Evolutionary conservation across 2,329 filamentous ascomycete species (phyloP).

Genomic region (Xylaria polymorpha): DNA sequence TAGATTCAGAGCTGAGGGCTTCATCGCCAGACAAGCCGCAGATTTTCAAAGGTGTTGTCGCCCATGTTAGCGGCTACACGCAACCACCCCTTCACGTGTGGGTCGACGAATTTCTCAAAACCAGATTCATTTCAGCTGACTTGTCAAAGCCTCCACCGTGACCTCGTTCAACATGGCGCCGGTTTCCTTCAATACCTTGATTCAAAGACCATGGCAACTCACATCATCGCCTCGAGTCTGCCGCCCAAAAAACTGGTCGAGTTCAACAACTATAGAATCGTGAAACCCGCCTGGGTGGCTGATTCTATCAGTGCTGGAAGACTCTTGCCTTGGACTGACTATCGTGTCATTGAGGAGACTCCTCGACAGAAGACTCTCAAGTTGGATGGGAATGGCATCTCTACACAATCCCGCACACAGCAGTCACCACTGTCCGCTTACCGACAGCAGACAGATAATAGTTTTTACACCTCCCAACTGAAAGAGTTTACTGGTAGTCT

Average conservation of each 20-base stretch:
- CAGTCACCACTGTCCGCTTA: slow-evolving; percentile 69
- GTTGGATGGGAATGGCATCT: slow-evolving; percentile 69
- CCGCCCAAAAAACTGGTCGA: slow-evolving; percentile 94
- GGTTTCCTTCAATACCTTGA: slow-evolving; percentile 95
- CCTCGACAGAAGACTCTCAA: slow-evolving; percentile 81
- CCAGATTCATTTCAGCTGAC: slow-evolving; percentile 16
- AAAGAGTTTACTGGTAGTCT: slow-evolving; percentile 51
- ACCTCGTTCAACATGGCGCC: slow-evolving; percentile 93
- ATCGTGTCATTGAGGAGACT: slow-evolving; percentile 86
- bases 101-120: slow-evolving; percentile 41
- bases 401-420: slow-evolving; percentile 72
- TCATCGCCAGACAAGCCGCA: slow-evolving; percentile 76
- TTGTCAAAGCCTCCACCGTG: slow-evolving; percentile 71
- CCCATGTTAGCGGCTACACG: slow-evolving; percentile 94
- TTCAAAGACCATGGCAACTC: slow-evolving; percentile 92
- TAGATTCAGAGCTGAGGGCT: slow-evolving; percentile 83
- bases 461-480: slow-evolving; percentile 84
- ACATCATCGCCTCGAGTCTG: slow-evolving; percentile 91
- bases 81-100: slow-evolving; percentile 88
- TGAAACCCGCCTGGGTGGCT: slow-evolving; percentile 93
- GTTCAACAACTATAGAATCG: slow-evolving; percentile 87
- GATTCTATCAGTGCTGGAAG: slow-evolving; percentile 87
- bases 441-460: slow-evolving; percentile 80
- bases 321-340: slow-evolving; percentile 86
- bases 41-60: slow-evolving; percentile 91